phyloP scores from a whole-genome alignment of 1,284 basidiomycete species.

The Cryptococcus hybrid region DNA sequence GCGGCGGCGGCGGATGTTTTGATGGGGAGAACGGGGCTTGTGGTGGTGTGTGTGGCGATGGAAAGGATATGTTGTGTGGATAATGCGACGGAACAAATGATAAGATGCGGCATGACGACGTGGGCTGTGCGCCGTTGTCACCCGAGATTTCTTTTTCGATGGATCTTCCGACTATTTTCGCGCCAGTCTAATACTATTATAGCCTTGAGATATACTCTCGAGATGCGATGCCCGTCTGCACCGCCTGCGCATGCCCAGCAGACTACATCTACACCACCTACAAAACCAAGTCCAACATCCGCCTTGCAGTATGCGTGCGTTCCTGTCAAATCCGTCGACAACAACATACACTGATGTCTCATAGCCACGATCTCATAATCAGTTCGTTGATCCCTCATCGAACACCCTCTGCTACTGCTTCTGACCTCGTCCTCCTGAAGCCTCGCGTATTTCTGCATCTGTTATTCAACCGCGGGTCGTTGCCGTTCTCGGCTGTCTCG shows the following conservation, averaged over 20 bases:
- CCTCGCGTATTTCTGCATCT: constrained; percentile 82
- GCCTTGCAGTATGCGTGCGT: constrained; percentile 72
- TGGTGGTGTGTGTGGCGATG: no score
- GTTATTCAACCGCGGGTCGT: constrained; percentile 77
- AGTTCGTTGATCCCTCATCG: constrained; percentile 87
- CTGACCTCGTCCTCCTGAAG: constrained; percentile 82
- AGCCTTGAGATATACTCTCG: no score
- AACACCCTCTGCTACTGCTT: constrained; percentile 74
- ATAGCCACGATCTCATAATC: constrained; percentile 62
- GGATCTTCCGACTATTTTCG: no score
- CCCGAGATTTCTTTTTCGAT: no score
- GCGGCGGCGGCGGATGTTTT: no score
- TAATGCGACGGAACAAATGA: no score
- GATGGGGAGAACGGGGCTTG: no score
- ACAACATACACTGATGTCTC: background rate
- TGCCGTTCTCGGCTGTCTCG: constrained; percentile 50
- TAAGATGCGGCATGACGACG: no score
- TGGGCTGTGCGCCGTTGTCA: no score
- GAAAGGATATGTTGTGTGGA: no score
- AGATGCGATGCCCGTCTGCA: constrained; percentile 73
- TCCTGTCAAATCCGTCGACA: background rate
- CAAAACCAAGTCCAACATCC: constrained; percentile 74
- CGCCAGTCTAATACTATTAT: no score
- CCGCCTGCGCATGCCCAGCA: constrained; percentile 65
- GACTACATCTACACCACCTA: constrained; percentile 80